Base-by-base conservation (phyloP, 2,329 filamentous ascomycete species). In the Ceratocystis diversiconidia region DNA sequence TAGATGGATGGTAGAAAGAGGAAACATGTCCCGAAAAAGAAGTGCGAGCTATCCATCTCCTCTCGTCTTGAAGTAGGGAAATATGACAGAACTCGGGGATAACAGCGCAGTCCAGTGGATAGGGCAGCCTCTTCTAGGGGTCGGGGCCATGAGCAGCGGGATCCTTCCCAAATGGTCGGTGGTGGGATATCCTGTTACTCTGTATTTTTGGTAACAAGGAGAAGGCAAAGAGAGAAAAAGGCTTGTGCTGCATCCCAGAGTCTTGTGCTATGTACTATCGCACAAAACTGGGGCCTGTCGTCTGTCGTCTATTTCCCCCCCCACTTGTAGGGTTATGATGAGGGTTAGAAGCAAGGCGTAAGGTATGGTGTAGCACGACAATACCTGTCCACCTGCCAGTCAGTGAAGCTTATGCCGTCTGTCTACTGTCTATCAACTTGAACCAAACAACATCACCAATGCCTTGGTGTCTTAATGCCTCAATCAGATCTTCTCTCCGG, bases 91-190 rank as follows among this genome's bases (percentile, higher is more conserved):
- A 41, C 36, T 41, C 10, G 36, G 36, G 36, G 36, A 15, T 41
- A 41, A 15, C 10, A 41, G 36, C 4, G 36, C 36, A 41, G 36
- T 41, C 36, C 36, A 41, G 36, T 41, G 12, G 36, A 15, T 41
- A 5, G 36, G 36, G 36, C 36, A 41, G 36, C 36, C 36, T 41
- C 36, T 41, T 41, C 52, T 32, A 30, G 52, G 52, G 28, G n/a
- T 17, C 30, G 25, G 30, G 12, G 52, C 52, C 52, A 28, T 57
- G 25, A 41, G 4, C 52, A 30, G 52, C 52, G 52, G 52, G 52
- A 57, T 57, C 52, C 52, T 57, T 57, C 52, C 52, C 52, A 57
- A 32, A n/a, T 57, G 28, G 52, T 28, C 28, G 52, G 52, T 30
- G 48, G n/a, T 25, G 19, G 48, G 48, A 25, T 8, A 25, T 50